These are phyloP conservation scores for Pythium sukuiense DNA, from an alignment of 352 stramenopile genomes.

Conservation along the genomic window DNA sequence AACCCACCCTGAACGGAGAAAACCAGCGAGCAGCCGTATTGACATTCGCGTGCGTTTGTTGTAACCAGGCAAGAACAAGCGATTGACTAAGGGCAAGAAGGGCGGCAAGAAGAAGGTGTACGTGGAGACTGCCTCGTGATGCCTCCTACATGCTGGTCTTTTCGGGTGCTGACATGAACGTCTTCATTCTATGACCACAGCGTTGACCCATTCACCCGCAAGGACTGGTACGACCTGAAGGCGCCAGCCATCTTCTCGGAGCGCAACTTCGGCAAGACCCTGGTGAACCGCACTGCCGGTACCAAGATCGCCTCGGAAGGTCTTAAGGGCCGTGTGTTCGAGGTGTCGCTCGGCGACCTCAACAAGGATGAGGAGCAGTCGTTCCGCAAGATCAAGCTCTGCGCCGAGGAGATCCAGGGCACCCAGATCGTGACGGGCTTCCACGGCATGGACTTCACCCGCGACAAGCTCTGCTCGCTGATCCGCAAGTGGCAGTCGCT, in stretches of 20 bases:
- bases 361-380: slow-evolving; percentile 98
- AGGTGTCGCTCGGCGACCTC: slow-evolving; percentile 98
- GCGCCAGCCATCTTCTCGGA: slow-evolving; percentile 97
- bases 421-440: slow-evolving; percentile 86
- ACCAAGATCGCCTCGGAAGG: slow-evolving; percentile 98
- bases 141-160: not conserved
- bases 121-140: slow-evolving; percentile 27
- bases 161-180: not conserved
- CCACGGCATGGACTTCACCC: slow-evolving; percentile 94
- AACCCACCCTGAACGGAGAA: not conserved
- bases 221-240: slow-evolving; percentile 98
- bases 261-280: slow-evolving; percentile 98
- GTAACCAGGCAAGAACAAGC: slow-evolving; percentile 87
- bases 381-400: slow-evolving; percentile 99
- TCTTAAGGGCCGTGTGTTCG: slow-evolving; percentile 98
- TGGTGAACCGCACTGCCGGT: slow-evolving; percentile 97
- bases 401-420: slow-evolving; percentile 97
- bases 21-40: slow-evolving; percentile 6
- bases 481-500: slow-evolving; percentile 99
- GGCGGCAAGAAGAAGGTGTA: slow-evolving; percentile 92
- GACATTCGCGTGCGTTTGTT: slow-evolving; percentile 8
- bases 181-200: slow-evolving; percentile 31
- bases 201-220: slow-evolving; percentile 98
- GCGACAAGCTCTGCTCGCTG: slow-evolving; percentile 99
- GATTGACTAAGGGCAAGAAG: slow-evolving; percentile 92